Base-by-base conservation (phyloP, 306 rosid genomes). In the Castanopsis chinensis region DNA sequence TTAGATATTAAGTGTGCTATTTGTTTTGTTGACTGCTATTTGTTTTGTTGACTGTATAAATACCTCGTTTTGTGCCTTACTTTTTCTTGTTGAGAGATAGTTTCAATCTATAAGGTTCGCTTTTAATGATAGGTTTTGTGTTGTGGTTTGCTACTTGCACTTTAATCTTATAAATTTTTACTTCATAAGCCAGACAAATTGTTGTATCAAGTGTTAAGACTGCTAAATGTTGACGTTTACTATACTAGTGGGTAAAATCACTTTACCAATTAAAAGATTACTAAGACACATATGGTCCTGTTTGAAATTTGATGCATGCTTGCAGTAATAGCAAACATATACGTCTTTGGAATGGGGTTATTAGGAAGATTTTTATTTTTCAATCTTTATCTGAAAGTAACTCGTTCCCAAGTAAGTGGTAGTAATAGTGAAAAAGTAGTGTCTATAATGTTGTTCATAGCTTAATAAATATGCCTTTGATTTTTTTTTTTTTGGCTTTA, bases 281-380 rank as follows among this genome's bases (percentile, higher is more conserved):
- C 80, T 80, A 51, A 17, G 65, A 80, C 49, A 83, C 79, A 52
- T 65, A 64, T 27, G 15, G 20, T 33, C 43, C n/a, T 71, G 57
- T 5, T 51, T 28, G 32, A 35, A 53, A 72, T 58, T 82, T 84
- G 30, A 73, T 58, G 21, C 77, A 73, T 58, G 21, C 77, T 76
- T 72, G 54, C 88, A 88, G 99, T 94, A 79, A 23, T 88, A 55
- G 92, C 92, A 23, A 91, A 94, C 87, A 88, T 94, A 56, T 76
- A 80, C 61, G 91, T 94, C 43, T 94, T 94, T 79, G 98, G 90
- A 85, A 87, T 88, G 65, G 98, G 98, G 83, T 90, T 94, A 72
- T 85, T 94, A 71, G 92, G 86, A 71, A 94, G 86, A 35, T 35
- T 25, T 79, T 92, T 73, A 83, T 97, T 92, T 82, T 94, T 94